phyloP scores from a whole-genome alignment of 306 rosid species.

The Macrotyloma uniflorum region DNA sequence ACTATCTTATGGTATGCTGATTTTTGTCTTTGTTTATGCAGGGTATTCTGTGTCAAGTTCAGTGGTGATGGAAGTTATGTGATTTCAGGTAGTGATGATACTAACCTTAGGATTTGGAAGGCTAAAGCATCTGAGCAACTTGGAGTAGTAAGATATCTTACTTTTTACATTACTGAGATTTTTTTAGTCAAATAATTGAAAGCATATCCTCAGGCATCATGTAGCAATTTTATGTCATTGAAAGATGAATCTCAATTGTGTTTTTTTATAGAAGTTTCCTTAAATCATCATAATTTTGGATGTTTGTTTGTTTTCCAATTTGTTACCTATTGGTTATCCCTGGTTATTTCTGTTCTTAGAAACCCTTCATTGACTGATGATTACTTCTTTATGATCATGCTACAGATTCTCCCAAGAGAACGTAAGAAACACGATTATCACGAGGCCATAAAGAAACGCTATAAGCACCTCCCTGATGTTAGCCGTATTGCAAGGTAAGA shows the following conservation, averaged over 20 bases:
- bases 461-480: constrained; percentile 84
- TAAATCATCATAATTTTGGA: background rate
- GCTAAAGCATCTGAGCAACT: constrained; percentile 95
- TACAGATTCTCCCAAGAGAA: constrained; percentile 93
- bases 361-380: constrained; percentile 16
- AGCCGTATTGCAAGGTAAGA: constrained; percentile 77
- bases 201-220: background rate
- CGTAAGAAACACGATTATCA: constrained; percentile 76
- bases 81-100: constrained; percentile 95
- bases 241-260: constrained; percentile 1
- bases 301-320: background rate
- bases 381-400: constrained; percentile 23
- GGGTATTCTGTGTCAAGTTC: constrained; percentile 94
- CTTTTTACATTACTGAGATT: background rate
- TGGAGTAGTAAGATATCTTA: constrained; percentile 78
- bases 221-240: background rate
- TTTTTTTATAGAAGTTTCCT: background rate
- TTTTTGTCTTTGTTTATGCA: constrained; percentile 36
- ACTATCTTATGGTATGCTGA: background rate
- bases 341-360: background rate
- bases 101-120: constrained; percentile 97
- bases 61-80: constrained; percentile 93
- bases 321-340: background rate
- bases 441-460: constrained; percentile 85
- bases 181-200: background rate